Evolutionary conservation across 2,329 filamentous ascomycete genomes (phyloP).

Genomic region (Coleophoma cylindrospora): DNA sequence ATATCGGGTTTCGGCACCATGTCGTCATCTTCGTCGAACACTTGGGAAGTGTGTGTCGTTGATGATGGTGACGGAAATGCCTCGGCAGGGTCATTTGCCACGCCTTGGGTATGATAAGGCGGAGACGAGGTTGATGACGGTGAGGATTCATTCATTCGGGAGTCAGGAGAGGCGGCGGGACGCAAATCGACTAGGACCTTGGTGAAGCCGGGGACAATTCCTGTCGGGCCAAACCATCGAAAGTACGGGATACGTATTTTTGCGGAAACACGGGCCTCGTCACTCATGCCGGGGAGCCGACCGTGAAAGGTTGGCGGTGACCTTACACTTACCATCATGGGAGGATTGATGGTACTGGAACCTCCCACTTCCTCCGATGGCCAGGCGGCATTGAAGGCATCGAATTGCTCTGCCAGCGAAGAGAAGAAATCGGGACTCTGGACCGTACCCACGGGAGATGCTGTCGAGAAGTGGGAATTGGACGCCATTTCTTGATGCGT

Average conservation of each 20-base stretch:
- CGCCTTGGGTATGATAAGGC: background rate
- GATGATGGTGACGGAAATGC: background rate
- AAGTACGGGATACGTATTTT: conserved; percentile 2
- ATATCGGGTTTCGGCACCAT: background rate
- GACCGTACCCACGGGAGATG: background rate
- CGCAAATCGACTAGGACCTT: conserved; percentile 1
- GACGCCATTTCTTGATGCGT: background rate
- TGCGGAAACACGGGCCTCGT: background rate
- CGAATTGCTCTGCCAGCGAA: background rate
- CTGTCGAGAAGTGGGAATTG: background rate
- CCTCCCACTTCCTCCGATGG: background rate
- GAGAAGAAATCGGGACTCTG: background rate
- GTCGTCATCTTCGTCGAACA: background rate
- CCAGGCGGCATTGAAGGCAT: background rate
- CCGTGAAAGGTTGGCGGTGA: background rate
- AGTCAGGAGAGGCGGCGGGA: background rate
- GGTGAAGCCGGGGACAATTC: conserved; percentile 1
- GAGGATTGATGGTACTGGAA: background rate
- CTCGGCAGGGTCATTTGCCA: background rate
- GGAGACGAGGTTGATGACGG: background rate
- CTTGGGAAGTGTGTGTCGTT: background rate
- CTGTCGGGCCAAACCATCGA: conserved; percentile 4
- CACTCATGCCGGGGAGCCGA: background rate
- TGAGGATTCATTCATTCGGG: background rate
- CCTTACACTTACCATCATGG: background rate